These are phyloP conservation scores for Macrolepiota fuliginosa DNA, from an alignment of 768 basidiomycete species.

Conservation along the genomic window DNA sequence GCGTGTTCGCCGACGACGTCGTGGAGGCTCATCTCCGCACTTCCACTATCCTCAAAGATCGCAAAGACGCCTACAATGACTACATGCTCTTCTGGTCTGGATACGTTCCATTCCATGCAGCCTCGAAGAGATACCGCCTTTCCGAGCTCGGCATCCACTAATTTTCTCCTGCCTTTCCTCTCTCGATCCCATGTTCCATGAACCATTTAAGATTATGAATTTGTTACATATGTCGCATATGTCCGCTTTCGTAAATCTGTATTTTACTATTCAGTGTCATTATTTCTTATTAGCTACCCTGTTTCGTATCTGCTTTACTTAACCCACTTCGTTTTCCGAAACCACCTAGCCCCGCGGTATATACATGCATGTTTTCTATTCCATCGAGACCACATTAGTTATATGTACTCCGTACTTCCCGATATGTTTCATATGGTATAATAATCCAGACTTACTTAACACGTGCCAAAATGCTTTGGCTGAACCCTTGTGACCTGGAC, in stretches of 20 bases:
- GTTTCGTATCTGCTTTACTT: background rate
- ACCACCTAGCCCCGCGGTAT: background rate
- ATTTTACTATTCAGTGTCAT: background rate
- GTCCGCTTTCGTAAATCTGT: background rate
- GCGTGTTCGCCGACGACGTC: constrained; percentile 23
- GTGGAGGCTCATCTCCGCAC: constrained; percentile 19
- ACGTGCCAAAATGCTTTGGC: background rate
- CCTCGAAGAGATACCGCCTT: constrained; percentile 12
- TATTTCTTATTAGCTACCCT: background rate
- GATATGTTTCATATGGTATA: background rate
- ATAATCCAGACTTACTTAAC: background rate
- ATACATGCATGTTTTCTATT: background rate
- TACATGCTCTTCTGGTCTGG: constrained; percentile 14
- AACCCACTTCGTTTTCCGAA: background rate
- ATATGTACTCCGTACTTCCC: background rate
- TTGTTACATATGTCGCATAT: background rate
- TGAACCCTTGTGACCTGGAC: background rate
- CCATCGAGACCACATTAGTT: background rate
- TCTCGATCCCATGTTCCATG: background rate
- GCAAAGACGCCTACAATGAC: constrained; percentile 3
- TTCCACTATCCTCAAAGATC: constrained; percentile 2
- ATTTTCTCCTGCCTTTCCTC: background rate
- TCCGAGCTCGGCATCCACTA: constrained; percentile 9
- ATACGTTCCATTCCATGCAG: constrained; percentile 11
- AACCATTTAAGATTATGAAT: background rate